These are phyloP conservation scores for Lyophyllum semitale DNA, from an alignment of 768 basidiomycete genomes.

Conservation along the genomic window DNA sequence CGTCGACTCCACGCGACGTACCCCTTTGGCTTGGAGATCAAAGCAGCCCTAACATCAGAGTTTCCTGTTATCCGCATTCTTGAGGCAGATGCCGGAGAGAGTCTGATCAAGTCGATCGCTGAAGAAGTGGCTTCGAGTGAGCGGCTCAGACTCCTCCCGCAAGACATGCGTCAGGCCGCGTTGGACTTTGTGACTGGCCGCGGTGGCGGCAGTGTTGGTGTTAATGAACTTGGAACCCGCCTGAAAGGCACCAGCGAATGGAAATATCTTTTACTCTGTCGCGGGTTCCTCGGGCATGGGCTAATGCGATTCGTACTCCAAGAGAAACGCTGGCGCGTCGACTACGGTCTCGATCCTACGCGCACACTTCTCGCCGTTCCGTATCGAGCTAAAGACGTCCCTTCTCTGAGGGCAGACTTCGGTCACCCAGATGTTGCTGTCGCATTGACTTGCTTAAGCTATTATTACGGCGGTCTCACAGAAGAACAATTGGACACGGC, in stretches of 20 bases:
- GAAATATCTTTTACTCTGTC: conserved; percentile 41
- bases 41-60: background rate
- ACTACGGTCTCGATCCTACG: conserved; percentile 46
- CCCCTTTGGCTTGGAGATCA: conserved; percentile 22
- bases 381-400: conserved; percentile 54
- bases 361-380: conserved; percentile 53
- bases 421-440: conserved; percentile 54
- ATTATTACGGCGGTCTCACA: conserved; percentile 49
- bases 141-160: conserved; percentile 18
- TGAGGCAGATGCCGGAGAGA: conserved; percentile 12
- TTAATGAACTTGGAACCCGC: background rate
- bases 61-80: conserved; percentile 21
- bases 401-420: conserved; percentile 47
- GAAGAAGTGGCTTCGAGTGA: conserved; percentile 19
- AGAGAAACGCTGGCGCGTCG: conserved; percentile 49
- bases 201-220: background rate
- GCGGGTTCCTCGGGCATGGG: conserved; percentile 44
- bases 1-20: conserved; percentile 8
- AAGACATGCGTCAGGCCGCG: conserved; percentile 16
- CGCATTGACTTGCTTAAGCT: conserved; percentile 45
- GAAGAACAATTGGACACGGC: conserved; percentile 35
- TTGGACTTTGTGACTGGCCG: conserved; percentile 25
- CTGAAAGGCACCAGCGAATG: conserved; percentile 11
- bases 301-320: conserved; percentile 39
- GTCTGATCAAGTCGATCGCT: conserved; percentile 8